Evolutionary conservation across 495 filamentous ascomycete genomes (phyloP).

Genomic region (Podospora pseudoanserina): DNA sequence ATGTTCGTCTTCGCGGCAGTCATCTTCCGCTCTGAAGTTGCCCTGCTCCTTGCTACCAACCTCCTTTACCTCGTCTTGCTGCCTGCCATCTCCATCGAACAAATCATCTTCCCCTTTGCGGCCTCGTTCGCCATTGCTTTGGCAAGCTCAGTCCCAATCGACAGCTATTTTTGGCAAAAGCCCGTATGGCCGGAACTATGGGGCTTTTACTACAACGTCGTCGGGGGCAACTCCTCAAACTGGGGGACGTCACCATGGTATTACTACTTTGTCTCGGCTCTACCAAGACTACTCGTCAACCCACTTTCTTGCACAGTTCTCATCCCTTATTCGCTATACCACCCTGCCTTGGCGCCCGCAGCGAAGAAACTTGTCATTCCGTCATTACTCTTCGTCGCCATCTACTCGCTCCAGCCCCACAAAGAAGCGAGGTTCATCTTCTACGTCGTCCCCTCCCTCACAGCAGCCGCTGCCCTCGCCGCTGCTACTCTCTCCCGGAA

Average conservation of each 20-base stretch:
- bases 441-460: constrained; percentile 77
- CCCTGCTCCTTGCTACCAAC: constrained; percentile 66
- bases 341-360: constrained; percentile 40
- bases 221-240: constrained; percentile 68
- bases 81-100: constrained; percentile 52
- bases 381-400: constrained; percentile 62
- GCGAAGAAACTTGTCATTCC: constrained; percentile 60
- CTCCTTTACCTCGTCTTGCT: constrained; percentile 55
- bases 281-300: constrained; percentile 82
- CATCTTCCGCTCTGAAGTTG: constrained; percentile 86
- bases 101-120: constrained; percentile 66
- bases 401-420: constrained; percentile 85
- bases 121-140: constrained; percentile 61
- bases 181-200: constrained; percentile 87
- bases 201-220: constrained; percentile 87
- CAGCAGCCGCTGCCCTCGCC: constrained; percentile 69
- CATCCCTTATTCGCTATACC: constrained; percentile 60
- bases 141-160: constrained; percentile 62
- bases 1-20: constrained; percentile 79
- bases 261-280: constrained; percentile 76
- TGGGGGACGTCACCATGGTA: constrained; percentile 86
- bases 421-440: constrained; percentile 97
- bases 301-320: constrained; percentile 60
- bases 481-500: constrained; percentile 72
- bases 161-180: constrained; percentile 90